Conservation (phyloP, 805 yeast species). For the Saccharomyces jurei region DNA sequence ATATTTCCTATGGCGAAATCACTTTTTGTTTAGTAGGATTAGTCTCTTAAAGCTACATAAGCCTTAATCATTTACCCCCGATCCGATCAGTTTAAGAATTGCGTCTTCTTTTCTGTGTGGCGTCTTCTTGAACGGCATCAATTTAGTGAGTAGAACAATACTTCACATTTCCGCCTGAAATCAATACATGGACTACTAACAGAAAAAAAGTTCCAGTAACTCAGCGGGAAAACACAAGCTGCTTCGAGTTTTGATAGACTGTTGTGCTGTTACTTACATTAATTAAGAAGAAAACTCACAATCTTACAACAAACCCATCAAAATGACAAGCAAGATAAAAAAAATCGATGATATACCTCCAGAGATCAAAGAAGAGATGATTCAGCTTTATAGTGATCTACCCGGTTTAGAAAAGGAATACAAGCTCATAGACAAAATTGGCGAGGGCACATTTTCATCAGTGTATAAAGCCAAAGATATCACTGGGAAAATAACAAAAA, state of each 20-base stretch:
- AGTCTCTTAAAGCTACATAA: not conserved
- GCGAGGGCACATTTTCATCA: conserved; percentile 86
- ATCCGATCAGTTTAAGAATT: not conserved
- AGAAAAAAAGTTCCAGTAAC: not conserved
- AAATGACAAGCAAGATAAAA: not conserved
- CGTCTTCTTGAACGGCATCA: not conserved
- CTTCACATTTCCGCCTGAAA: not conserved
- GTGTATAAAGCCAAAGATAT: conserved; percentile 46
- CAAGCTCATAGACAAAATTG: conserved; percentile 37
- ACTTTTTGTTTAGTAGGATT: not conserved
- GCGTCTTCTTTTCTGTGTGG: not conserved
- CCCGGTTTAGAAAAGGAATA: conserved; percentile 37
- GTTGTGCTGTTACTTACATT: not conserved
- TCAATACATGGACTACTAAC: not conserved
- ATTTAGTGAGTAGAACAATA: not conserved
- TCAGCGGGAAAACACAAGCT: not conserved
- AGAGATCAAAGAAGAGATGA: conserved; percentile 52
- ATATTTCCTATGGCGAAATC: not conserved
- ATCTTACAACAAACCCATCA: not conserved
- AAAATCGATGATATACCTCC: conserved; percentile 39
- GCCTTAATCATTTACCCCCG: not conserved
- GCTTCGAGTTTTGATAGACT: not conserved
- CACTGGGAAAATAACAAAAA: conserved; percentile 27
- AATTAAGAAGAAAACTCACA: not conserved
- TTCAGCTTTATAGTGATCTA: conserved; percentile 45